Percentiles rank a stretch among this genome's conserved stretches.
Conservation (phyloP, 148 eudicot species). For the Fagopyrum tataricum region DNA sequence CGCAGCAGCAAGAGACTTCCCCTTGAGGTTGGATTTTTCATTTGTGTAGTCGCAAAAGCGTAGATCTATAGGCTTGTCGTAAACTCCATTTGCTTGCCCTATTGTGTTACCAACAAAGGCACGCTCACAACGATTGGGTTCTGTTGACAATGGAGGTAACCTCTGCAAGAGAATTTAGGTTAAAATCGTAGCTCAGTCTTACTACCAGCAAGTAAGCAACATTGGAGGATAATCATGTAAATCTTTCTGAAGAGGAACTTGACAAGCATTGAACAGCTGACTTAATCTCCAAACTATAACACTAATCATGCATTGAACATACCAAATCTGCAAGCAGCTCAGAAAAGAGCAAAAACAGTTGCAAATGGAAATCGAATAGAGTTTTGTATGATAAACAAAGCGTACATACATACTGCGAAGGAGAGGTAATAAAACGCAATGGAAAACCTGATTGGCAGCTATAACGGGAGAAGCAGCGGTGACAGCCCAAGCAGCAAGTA, state of each 20-base stretch:
- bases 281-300: no score
- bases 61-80: slow-evolving; percentile 88
- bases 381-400: no score
- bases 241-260: no score
- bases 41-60: slow-evolving; percentile 84
- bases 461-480: slow-evolving; percentile 68
- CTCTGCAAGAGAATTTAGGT: slow-evolving; percentile 40
- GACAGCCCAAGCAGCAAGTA: slow-evolving; percentile 79
- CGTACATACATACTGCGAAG: no score
- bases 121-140: slow-evolving; percentile 79
- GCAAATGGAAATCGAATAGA: neutral
- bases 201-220: no score
- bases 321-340: no score
- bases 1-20: slow-evolving; percentile 90
- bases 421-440: neutral
- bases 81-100: slow-evolving; percentile 98
- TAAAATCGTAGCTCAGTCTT: neutral
- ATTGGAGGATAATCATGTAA: no score
- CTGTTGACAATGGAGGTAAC: slow-evolving; percentile 91
- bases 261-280: no score
- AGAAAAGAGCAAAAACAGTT: neutral
- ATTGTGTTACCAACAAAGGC: slow-evolving; percentile 97
- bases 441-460: slow-evolving; percentile 68
- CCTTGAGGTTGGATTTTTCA: slow-evolving; percentile 85
- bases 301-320: no score